phyloP scores from a whole-genome alignment of 129 eudicot species.

The Dittrichia graveolens region DNA sequence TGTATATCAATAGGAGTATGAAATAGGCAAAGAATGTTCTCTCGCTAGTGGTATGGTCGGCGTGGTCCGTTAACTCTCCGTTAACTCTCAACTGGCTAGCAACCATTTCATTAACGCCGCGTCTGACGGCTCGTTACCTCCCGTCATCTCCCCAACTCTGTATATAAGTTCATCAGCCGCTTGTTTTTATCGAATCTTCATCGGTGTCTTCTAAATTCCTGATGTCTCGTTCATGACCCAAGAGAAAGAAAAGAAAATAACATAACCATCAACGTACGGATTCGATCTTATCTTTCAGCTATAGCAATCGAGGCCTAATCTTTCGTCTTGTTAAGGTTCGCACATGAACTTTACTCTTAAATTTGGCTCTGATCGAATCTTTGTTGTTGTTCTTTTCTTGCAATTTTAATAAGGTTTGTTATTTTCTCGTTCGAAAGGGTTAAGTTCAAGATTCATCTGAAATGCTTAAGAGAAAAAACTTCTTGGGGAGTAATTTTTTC shows the following conservation, averaged over 20 bases:
- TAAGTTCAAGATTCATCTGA: not conserved
- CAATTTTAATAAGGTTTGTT: not conserved
- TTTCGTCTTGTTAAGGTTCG: conserved; percentile 29
- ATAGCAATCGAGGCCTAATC: not conserved
- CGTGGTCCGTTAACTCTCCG: conserved; percentile 27
- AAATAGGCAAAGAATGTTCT: conserved; percentile 36
- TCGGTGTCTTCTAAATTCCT: conserved; percentile 13
- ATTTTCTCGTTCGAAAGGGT: conserved; percentile 3
- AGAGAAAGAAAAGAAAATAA: not conserved
- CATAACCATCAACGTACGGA: not conserved
- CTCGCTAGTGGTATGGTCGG: conserved; percentile 31
- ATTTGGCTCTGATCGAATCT: conserved; percentile 7
- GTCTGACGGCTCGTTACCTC: conserved; percentile 27
- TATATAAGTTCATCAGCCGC: conserved; percentile 34
- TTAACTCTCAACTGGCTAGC: not conserved
- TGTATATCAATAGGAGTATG: conserved; percentile 6
- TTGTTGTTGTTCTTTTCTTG: not conserved
- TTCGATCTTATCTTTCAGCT: conserved; percentile 18
- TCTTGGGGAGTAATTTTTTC: not conserved
- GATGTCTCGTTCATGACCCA: not conserved
- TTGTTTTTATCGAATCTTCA: conserved; percentile 24
- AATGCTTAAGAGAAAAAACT: not conserved
- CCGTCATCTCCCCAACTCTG: conserved; percentile 24
- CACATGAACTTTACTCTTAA: not conserved
- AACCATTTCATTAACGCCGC: conserved; percentile 1